Evolutionary conservation across 805 yeast genomes (phyloP), one percentile per base, ranked within the genome.

Genomic region (Suhomyces sp.): DNA sequence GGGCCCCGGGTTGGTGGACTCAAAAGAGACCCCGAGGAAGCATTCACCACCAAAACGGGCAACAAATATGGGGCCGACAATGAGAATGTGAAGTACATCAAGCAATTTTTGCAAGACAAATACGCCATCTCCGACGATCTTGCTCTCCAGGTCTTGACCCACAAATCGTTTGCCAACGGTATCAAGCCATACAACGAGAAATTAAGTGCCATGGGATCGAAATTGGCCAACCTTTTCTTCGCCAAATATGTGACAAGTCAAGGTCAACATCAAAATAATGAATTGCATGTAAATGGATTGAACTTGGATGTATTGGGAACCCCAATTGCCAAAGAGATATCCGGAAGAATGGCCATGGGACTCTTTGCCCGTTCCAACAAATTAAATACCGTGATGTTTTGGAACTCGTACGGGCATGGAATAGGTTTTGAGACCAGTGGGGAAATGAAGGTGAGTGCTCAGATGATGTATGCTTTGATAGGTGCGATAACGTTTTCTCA

Each of bases 151-250:
- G 84, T 89, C 40, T 73, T 92, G 61, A 92, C 97, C 5, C 97
- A 93, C 73, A 93, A 93, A 72, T 89, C 97, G 20, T 93, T 91
- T 76, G 96, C 96, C 4, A 96, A 89, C 71, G 97, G 97, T 8
- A 75, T 81, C 56, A 83, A 85, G 60, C 97, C 97, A 6, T 89
- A 88, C 72, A 93, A 92, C 71, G 97, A 91, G 66, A 87, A 86
- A 67, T 75, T 93, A 60, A 77, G 89, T 17, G 79, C 86, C 43
- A 72, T 89, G 65, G 97, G 96, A 15, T 64, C 79, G 35, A 86
- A 85, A 62, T 71, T 84, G 59, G 67, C 86, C 57, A 83, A 82
- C 63, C 72, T 78, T 47, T 66, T 62, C 50, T 68, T 77, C 40
- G 76, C 82, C 31, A 79, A 80, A 60, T 64, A 64, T 53, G 80